A percentile compares a stretch with the other conserved stretches of the same genome.
phyloP scores from a whole-genome alignment of 2,329 filamentous ascomycete species.

The Aureobasidium sp. region DNA sequence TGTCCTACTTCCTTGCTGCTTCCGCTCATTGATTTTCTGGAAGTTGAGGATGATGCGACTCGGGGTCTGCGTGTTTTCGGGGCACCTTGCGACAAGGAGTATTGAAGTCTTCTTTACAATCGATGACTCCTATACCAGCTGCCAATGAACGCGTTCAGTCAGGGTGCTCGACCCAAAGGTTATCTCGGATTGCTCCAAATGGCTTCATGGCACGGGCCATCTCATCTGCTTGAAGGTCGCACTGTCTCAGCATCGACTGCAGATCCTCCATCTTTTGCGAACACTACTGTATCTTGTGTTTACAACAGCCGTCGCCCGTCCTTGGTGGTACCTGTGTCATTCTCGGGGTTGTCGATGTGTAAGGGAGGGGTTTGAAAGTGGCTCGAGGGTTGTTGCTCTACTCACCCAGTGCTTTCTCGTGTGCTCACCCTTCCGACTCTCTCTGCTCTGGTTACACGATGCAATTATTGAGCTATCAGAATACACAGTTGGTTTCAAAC shows the following conservation, averaged over 20 bases:
- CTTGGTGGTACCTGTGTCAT: background rate
- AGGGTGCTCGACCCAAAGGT: background rate
- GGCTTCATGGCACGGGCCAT: constrained; percentile 4
- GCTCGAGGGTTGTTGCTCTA: background rate
- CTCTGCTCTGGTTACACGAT: background rate
- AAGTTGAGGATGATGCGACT: background rate
- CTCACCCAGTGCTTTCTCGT: background rate
- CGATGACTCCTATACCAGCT: background rate
- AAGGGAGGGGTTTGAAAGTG: background rate
- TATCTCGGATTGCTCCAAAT: background rate
- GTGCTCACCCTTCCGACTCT: background rate
- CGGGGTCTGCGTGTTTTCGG: background rate
- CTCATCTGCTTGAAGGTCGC: constrained; percentile 5
- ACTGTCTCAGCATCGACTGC: background rate
- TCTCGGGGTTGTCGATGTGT: background rate
- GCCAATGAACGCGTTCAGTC: background rate
- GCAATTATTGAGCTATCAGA: background rate
- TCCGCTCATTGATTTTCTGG: background rate
- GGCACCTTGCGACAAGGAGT: background rate
- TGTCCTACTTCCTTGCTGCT: background rate
- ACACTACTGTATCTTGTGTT: background rate
- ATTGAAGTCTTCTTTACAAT: background rate
- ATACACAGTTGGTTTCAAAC: background rate
- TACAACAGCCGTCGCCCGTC: background rate
- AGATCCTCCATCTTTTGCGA: background rate